A percentile compares a stretch with the other conserved stretches of the same genome.
phyloP scores from a whole-genome alignment of 306 rosid genomes.

The Biancaea sappan region DNA sequence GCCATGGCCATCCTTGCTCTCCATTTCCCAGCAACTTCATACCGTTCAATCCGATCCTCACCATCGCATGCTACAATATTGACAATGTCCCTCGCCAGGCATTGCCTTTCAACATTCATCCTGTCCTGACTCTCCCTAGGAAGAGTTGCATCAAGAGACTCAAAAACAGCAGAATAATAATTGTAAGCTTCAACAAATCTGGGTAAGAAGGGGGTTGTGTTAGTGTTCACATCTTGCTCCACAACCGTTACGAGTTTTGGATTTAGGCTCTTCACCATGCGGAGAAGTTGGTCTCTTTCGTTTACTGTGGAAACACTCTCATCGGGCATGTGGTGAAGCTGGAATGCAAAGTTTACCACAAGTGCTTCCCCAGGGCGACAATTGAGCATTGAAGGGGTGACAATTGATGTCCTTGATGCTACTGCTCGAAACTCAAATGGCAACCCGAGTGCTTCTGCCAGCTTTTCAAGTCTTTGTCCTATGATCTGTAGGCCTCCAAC shows the following conservation, averaged over 20 bases:
- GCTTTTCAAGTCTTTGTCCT: conserved; percentile 82
- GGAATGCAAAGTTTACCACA: conserved; percentile 83
- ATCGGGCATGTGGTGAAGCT: conserved; percentile 95
- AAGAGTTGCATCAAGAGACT: conserved; percentile 88
- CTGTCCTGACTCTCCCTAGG: conserved; percentile 93
- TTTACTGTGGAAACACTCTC: conserved; percentile 89
- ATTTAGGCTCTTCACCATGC: conserved; percentile 79
- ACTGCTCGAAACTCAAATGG: conserved; percentile 80
- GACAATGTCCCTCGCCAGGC: conserved; percentile 89
- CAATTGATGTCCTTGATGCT: conserved; percentile 60
- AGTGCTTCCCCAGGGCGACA: conserved; percentile 81
- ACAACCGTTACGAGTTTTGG: conserved; percentile 94
- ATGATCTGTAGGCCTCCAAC: conserved; percentile 80
- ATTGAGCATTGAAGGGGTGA: conserved; percentile 71
- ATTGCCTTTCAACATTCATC: conserved; percentile 87
- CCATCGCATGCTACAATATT: conserved; percentile 91
- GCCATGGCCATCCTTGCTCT: conserved; percentile 94
- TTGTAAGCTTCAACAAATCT: conserved; percentile 75
- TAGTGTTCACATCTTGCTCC: conserved; percentile 93
- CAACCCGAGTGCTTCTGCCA: conserved; percentile 67
- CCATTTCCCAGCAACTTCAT: conserved; percentile 96
- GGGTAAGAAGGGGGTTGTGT: conserved; percentile 78
- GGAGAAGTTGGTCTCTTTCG: conserved; percentile 83
- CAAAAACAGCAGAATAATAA: conserved; percentile 84
- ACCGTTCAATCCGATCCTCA: conserved; percentile 87